These are phyloP conservation scores for Noccaea caerulescens DNA, from an alignment of 345 rosid genomes.

Conservation along the genomic window DNA sequence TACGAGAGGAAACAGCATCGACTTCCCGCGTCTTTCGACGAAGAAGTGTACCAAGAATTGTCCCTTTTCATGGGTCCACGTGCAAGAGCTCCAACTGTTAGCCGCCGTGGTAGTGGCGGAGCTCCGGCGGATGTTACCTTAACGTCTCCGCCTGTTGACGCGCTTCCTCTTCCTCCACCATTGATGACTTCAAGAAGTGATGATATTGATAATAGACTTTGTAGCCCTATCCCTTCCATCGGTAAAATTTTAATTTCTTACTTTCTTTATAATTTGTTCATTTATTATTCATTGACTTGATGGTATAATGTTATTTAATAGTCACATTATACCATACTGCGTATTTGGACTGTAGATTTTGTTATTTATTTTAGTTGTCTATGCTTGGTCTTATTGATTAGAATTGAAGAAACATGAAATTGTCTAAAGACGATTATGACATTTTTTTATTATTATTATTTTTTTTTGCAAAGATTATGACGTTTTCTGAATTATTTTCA, in stretches of 20 bases:
- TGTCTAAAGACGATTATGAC: background rate
- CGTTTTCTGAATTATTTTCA: background rate
- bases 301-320: slow-evolving; percentile 18
- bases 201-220: background rate
- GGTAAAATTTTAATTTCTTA: slow-evolving; percentile 30
- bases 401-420: slow-evolving; percentile 5
- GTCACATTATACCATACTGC: slow-evolving; percentile 29
- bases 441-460: no score
- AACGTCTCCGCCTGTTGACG: slow-evolving; percentile 29
- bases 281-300: slow-evolving; percentile 34
- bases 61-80: slow-evolving; percentile 93
- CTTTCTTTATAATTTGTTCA: background rate
- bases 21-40: slow-evolving; percentile 96
- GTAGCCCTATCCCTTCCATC: slow-evolving; percentile 26
- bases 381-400: slow-evolving; percentile 18
- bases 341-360: slow-evolving; percentile 12
- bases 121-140: slow-evolving; percentile 13
- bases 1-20: slow-evolving; percentile 83
- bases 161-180: slow-evolving; percentile 59
- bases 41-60: slow-evolving; percentile 91
- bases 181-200: slow-evolving; percentile 38
- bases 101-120: slow-evolving; percentile 22
- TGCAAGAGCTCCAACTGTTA: slow-evolving; percentile 54
- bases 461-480: background rate
- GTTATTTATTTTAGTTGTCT: background rate